phyloP scores from a whole-genome alignment of 2,329 filamentous ascomycete genomes.

The Pseudonectria buxi region DNA sequence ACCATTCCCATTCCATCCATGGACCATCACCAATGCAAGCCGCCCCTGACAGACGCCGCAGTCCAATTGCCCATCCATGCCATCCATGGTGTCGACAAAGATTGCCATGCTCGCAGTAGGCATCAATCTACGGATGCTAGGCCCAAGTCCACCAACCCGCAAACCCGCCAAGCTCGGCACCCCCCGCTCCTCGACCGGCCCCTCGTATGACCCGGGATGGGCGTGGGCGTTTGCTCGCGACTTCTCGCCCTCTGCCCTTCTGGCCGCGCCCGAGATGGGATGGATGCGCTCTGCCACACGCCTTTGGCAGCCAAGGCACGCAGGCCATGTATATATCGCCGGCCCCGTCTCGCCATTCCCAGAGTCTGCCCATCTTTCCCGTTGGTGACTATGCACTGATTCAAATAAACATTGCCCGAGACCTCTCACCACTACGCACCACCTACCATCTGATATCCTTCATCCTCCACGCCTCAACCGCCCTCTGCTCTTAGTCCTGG shows the following conservation, averaged over 20 bases:
- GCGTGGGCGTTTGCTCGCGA: slow-evolving; percentile 21
- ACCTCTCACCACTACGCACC: slow-evolving; percentile 18
- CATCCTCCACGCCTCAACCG: no score
- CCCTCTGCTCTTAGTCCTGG: no score
- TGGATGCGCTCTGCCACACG: no score
- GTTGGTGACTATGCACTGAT: slow-evolving; percentile 16
- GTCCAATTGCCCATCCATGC: no score
- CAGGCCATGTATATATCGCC: slow-evolving; percentile 19
- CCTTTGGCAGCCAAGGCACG: no score
- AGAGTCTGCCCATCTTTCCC: slow-evolving; percentile 20
- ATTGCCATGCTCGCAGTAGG: no score
- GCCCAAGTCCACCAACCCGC: neutral
- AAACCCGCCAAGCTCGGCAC: slow-evolving; percentile 20
- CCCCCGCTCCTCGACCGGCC: slow-evolving; percentile 20
- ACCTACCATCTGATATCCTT: slow-evolving; percentile 15
- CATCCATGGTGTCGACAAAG: no score
- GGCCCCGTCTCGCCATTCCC: slow-evolving; percentile 23
- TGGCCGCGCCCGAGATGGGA: neutral
- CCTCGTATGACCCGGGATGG: slow-evolving; percentile 24
- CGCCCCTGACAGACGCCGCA: no score
- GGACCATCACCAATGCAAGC: no score
- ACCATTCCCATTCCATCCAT: no score
- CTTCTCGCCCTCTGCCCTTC: slow-evolving; percentile 17
- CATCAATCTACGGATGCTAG: no score
- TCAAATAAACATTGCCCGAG: slow-evolving; percentile 18